These are phyloP conservation scores for Boletus reticuloceps DNA, from an alignment of 768 basidiomycete species.

Conservation along the genomic window DNA sequence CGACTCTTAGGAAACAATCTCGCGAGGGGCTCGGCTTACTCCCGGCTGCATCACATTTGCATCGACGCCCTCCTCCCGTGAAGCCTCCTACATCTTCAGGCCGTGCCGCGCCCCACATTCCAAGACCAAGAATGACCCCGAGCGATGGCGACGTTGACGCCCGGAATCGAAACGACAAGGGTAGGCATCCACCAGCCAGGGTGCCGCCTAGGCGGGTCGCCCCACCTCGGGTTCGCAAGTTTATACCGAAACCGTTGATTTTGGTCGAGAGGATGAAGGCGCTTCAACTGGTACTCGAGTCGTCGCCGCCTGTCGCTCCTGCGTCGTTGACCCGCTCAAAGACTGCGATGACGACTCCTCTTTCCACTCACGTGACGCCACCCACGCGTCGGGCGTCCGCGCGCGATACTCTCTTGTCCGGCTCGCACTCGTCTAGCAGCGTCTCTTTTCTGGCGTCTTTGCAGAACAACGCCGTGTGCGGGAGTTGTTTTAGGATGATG, in stretches of 20 bases:
- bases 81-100: not conserved
- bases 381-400: not conserved
- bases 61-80: not conserved
- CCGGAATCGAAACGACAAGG: not conserved
- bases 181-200: not conserved
- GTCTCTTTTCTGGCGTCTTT: slow-evolving; percentile 10
- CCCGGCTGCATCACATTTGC: not conserved
- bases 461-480: not conserved
- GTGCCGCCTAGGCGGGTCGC: not conserved
- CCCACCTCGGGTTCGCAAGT: slow-evolving; percentile 10
- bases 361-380: slow-evolving; percentile 8
- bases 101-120: not conserved
- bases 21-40: not conserved
- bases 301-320: not conserved
- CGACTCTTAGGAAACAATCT: not conserved
- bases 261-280: slow-evolving; percentile 25
- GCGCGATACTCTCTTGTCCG: too few relatives aligned
- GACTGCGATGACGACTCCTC: not conserved
- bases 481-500: not conserved
- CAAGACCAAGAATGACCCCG: slow-evolving; percentile 2
- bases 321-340: not conserved
- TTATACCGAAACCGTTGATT: slow-evolving; percentile 24
- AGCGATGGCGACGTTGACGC: not conserved
- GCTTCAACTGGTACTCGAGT: slow-evolving; percentile 4
- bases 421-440: not conserved